Conservation (phyloP, 148 eudicot genomes). For the Pharnaceum exiguum region DNA sequence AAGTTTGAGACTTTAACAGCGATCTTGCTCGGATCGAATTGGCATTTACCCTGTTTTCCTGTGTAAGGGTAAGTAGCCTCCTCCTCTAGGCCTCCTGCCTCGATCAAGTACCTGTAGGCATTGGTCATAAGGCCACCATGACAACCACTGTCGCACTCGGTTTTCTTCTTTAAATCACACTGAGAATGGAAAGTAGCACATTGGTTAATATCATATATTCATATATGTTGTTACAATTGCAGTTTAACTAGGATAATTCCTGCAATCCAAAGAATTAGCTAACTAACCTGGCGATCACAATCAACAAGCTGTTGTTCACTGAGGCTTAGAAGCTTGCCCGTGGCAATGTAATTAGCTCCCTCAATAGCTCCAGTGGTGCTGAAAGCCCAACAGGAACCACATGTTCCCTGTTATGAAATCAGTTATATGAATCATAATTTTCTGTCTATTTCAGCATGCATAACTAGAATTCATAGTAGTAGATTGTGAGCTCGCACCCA, state of each 20-base stretch:
- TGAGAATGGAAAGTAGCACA: background rate
- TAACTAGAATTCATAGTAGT: too few species aligned
- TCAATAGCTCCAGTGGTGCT: slow-evolving; percentile 86
- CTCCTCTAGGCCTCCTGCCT: slow-evolving; percentile 73
- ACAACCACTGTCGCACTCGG: slow-evolving; percentile 70
- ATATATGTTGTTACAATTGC: too few species aligned
- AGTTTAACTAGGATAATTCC: background rate
- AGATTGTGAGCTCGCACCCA: too few species aligned
- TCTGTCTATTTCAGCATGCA: background rate
- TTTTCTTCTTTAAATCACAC: slow-evolving; percentile 56
- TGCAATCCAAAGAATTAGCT: background rate
- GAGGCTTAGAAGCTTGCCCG: slow-evolving; percentile 76
- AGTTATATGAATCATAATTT: background rate
- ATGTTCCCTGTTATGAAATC: slow-evolving; percentile 46
- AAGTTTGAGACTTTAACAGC: slow-evolving; percentile 60
- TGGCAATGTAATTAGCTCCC: slow-evolving; percentile 86
- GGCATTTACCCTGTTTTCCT: slow-evolving; percentile 65
- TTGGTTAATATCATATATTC: background rate
- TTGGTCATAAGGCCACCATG: slow-evolving; percentile 86
- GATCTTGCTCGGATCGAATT: slow-evolving; percentile 41
- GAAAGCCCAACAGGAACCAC: slow-evolving; percentile 98
- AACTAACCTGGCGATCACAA: slow-evolving; percentile 67
- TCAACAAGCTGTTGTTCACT: slow-evolving; percentile 96
- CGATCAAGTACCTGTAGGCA: slow-evolving; percentile 69
- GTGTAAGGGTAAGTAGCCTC: slow-evolving; percentile 71